Evolutionary conservation across 2,329 filamentous ascomycete species (phyloP), one percentile per base, ranked within the genome.

Genomic region (Lachnellula occidentalis): DNA sequence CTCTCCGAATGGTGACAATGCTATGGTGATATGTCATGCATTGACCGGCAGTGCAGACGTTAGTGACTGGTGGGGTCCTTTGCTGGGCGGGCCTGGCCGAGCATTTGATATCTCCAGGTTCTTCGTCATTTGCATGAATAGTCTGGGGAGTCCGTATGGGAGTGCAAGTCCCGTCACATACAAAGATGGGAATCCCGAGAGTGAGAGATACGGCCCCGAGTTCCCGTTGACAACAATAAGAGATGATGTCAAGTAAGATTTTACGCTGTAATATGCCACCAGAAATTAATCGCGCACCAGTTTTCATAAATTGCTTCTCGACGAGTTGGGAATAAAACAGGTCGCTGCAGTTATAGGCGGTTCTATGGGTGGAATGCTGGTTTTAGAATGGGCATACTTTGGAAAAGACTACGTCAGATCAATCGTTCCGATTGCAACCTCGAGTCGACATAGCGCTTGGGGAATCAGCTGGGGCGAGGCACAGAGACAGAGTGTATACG

Each of bases 201-300:
- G 88, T 59, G 91, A 83, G 17, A 81, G 82, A 63, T 99, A 99
- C 67, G 94, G 94, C 0, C 94, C 94, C 1, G 94, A 99, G 67
- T 99, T 99, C 64, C 94, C 94, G 46, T 75, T 99, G 60, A 96
- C 94, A 1, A 97, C 94, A 0, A 90, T 99, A 60, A 80, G 92
- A 61, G 94, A 99, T 69, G 94, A 99, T 74, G 92, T 97, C 51
- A 91, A 88, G 88, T 94, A 74, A 75, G 87, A 71, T 31, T 0
- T 31, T 4, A n/a, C 24, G 43, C 17, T 17, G 58, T 64, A 42
- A 63, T 57, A 53, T 4, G 4, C n/a, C 8, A 8, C 45, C 43
- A 27, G 14, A 27, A 21, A 24, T 60, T 66, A 53, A 67, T 56
- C 53, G 27, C 54, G n/a, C 22, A 31, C 8, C 60, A 89, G 86